These are phyloP conservation scores for Termitomyces sp. DNA, from an alignment of 768 basidiomycete genomes.

Conservation along the genomic window DNA sequence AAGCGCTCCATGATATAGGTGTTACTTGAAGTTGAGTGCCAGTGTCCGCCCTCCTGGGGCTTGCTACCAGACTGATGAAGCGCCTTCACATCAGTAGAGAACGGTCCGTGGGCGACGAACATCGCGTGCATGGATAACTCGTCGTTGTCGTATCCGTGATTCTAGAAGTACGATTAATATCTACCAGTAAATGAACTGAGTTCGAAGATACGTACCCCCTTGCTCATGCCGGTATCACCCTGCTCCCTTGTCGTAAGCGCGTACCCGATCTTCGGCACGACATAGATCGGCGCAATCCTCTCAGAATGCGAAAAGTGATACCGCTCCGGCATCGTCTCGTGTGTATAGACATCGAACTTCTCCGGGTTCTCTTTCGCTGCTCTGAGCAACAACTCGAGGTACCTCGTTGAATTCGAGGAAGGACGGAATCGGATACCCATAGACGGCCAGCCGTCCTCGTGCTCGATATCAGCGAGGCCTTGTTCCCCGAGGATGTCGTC, in stretches of 20 bases:
- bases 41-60: slow-evolving; percentile 29
- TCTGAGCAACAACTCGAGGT: slow-evolving; percentile 49
- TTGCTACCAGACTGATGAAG: slow-evolving; percentile 40
- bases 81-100: slow-evolving; percentile 65
- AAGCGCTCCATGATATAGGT: slow-evolving; percentile 81
- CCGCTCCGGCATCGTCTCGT: slow-evolving; percentile 75
- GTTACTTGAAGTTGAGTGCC: slow-evolving; percentile 65
- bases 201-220: slow-evolving; percentile 57
- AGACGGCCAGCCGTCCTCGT: slow-evolving; percentile 87
- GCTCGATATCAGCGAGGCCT: slow-evolving; percentile 57
- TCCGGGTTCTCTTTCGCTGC: slow-evolving; percentile 52
- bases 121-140: slow-evolving; percentile 80
- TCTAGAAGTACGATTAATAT: slow-evolving; percentile 36
- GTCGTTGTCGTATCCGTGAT: slow-evolving; percentile 87
- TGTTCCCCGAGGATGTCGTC: slow-evolving; percentile 76
- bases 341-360: slow-evolving; percentile 77
- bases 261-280: slow-evolving; percentile 80
- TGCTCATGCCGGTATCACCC: slow-evolving; percentile 59
- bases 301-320: slow-evolving; percentile 73
- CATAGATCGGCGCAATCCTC: slow-evolving; percentile 86
- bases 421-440: slow-evolving; percentile 78
- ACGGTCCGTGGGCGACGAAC: slow-evolving; percentile 91
- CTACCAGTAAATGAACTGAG: neutral
- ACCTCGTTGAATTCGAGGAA: slow-evolving; percentile 51
- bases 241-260: slow-evolving; percentile 66